phyloP scores from a whole-genome alignment of 371 early-diverging fungal genomes.

The Mortierella sp. region DNA sequence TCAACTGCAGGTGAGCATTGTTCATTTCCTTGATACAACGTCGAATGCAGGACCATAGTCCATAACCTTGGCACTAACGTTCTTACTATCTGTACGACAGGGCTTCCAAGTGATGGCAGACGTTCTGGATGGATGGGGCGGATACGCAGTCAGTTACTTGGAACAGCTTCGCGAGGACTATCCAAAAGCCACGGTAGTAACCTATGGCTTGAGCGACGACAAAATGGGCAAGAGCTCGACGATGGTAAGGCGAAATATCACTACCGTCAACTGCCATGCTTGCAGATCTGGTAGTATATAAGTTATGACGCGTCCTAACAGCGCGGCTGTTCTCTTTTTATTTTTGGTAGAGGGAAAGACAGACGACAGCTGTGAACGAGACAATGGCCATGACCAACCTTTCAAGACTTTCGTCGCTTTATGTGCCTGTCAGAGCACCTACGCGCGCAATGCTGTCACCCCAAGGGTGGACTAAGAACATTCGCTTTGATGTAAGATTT shows the following conservation, averaged over 20 bases:
- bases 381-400: conserved; percentile 64
- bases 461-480: conserved; percentile 33
- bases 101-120: conserved; percentile 87
- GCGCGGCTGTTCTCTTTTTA: not conserved
- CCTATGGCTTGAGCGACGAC: conserved; percentile 69
- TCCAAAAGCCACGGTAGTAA: conserved; percentile 78
- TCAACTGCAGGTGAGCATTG: conserved; percentile 69
- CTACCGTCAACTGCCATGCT: not conserved
- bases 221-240: conserved; percentile 34
- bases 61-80: too few species aligned
- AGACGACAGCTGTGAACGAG: conserved; percentile 63
- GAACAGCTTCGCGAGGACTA: conserved; percentile 83
- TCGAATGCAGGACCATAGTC: not conserved
- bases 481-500: conserved; percentile 43
- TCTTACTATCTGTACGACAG: conserved; percentile 31
- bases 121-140: conserved; percentile 84
- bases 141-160: conserved; percentile 75
- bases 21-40: not conserved
- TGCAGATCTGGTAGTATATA: not conserved
- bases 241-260: conserved; percentile 43
- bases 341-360: conserved; percentile 53
- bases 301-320: not conserved
- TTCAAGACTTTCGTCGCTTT: conserved; percentile 65
- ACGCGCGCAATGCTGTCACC: conserved; percentile 46
- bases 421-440: conserved; percentile 69